Base-by-base conservation (phyloP, 176 grass and related monocot genomes). In the Oryza coarctata region DNA sequence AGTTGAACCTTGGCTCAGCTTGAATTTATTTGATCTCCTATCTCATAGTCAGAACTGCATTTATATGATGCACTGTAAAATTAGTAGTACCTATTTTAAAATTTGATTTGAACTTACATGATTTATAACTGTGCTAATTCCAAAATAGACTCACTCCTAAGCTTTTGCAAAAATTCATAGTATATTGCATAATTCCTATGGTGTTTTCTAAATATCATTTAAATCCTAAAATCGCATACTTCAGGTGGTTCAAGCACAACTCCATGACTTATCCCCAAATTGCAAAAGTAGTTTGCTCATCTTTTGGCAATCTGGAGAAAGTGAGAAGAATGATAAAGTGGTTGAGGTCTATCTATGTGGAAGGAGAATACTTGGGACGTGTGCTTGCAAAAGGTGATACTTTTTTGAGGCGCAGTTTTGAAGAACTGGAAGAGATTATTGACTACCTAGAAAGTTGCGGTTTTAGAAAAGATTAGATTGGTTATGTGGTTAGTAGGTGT, bases 231-330 rank as follows among this genome's bases (percentile, higher is more conserved):
- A 15, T 63, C 85, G 63, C 81, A 13, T 68, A 11, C 30, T 86
- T 75, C 86, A 98, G 95, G 88, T 98, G 95, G 95, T 89, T 98
- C 90, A 98, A 95, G 86, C 95, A 95, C 76, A 93, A 94, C 36
- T 92, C 88, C 1, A 44, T 98, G 90, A 93, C 92, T 66, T 95
- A 91, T 69, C 88, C 90, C 12, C 92, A 95, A 82, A 98, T 98
- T 20, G 90, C 90, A 0, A 91, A 91, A 82, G 83, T 94, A 43
- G 82, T 98, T 69, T 94, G 92, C 13, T 75, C 73, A 33, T 95
- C 92, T 25, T 68, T 86, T 71, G 88, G 89, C 25, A 79, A 98
- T 93, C 91, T 95, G 75, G 65, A 77, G 65, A 86, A 82, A 74
- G 91, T 98, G 57, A 91, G 90, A 45, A 85, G 23, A 34, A 79